A percentile compares a stretch with the other conserved stretches of the same genome.
These are phyloP conservation scores for Debaryomyces singareniensis DNA, from an alignment of 1,139 yeast species.

Conservation along the genomic window DNA sequence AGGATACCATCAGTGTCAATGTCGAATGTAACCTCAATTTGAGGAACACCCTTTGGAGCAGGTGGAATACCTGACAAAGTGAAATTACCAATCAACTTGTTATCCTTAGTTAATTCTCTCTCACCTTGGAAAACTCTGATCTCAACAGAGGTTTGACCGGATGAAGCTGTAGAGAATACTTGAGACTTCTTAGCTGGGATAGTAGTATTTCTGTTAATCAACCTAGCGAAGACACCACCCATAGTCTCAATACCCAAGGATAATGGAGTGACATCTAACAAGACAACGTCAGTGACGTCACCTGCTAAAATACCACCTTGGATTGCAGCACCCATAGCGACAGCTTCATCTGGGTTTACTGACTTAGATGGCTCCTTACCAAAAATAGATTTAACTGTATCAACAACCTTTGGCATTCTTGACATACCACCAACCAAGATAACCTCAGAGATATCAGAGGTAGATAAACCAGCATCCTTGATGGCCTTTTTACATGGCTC, in stretches of 20 bases:
- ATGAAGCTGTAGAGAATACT: conserved; percentile 91
- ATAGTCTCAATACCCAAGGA: conserved; percentile 92
- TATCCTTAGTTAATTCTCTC: conserved; percentile 93
- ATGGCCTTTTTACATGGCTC: conserved; percentile 98
- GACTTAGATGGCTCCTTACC: conserved; percentile 97
- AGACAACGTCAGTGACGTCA: conserved; percentile 91
- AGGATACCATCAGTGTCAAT: conserved; percentile 97
- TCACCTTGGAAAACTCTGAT: conserved; percentile 98
- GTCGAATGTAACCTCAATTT: conserved; percentile 91
- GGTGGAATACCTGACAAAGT: conserved; percentile 90
- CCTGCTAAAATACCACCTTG: conserved; percentile 99
- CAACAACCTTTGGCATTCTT: conserved; percentile 99
- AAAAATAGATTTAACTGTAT: conserved; percentile 88
- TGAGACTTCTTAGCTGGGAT: conserved; percentile 93
- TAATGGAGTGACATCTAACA: conserved; percentile 91
- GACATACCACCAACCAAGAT: conserved; percentile 99
- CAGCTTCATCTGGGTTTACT: conserved; percentile 99
- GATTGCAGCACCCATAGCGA: conserved; percentile 99
- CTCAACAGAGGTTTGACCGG: conserved; percentile 94
- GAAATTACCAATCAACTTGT: conserved; percentile 93
- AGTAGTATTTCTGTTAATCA: conserved; percentile 90
- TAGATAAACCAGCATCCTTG: conserved; percentile 85
- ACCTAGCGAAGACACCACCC: conserved; percentile 93
- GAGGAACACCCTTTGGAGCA: conserved; percentile 97
- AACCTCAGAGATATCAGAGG: conserved; percentile 90